These are phyloP conservation scores for Aspergillus carlsbadensis DNA, from an alignment of 495 filamentous ascomycete species.

Conservation along the genomic window DNA sequence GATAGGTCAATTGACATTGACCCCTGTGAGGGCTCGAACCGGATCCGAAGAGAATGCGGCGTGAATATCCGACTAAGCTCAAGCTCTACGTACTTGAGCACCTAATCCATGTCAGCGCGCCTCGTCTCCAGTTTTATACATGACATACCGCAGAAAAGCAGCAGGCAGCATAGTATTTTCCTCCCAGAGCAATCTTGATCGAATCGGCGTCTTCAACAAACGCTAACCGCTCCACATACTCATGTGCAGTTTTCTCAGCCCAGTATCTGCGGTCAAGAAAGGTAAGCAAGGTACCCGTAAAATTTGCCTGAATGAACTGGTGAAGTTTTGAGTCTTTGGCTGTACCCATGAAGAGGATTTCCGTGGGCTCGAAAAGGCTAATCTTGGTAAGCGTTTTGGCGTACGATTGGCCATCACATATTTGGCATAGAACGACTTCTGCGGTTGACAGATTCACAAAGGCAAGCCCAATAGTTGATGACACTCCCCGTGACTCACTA, in stretches of 20 bases:
- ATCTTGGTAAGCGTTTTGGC: constrained; percentile 81
- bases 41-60: constrained; percentile 77
- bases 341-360: constrained; percentile 70
- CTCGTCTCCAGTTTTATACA: background rate
- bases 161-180: constrained; percentile 88
- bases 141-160: constrained; percentile 79
- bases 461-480: constrained; percentile 84
- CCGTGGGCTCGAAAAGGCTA: constrained; percentile 70
- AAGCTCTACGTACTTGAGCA: constrained; percentile 76
- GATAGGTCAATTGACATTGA: constrained; percentile 93
- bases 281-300: constrained; percentile 52
- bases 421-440: constrained; percentile 83
- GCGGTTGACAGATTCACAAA: constrained; percentile 83
- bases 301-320: constrained; percentile 68
- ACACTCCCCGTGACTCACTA: constrained; percentile 81
- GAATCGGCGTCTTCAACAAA: constrained; percentile 75
- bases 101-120: constrained; percentile 43
- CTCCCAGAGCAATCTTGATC: constrained; percentile 72
- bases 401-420: constrained; percentile 87
- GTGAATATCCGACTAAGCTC: constrained; percentile 63
- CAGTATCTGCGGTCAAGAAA: constrained; percentile 81
- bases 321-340: constrained; percentile 76
- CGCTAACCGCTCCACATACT: constrained; percentile 75
- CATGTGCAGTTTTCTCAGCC: constrained; percentile 78
- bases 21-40: constrained; percentile 84